These are phyloP conservation scores for Phialophora tarda DNA, from an alignment of 2,329 filamentous ascomycete species.

Conservation along the genomic window DNA sequence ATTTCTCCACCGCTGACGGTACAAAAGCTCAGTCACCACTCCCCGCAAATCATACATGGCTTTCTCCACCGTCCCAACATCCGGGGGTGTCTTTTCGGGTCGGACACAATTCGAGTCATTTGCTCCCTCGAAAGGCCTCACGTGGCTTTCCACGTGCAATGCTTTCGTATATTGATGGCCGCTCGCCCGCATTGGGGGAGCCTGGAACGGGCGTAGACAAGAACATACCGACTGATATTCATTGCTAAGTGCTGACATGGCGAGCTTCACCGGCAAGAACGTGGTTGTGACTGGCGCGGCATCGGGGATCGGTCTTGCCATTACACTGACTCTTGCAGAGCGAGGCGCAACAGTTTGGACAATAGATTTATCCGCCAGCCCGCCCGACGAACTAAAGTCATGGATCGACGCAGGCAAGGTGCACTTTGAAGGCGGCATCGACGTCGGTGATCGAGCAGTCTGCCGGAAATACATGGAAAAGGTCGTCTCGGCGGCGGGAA, in stretches of 20 bases:
- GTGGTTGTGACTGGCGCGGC: conserved; percentile 73
- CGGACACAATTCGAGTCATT: conserved; percentile 15
- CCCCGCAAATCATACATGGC: background rate
- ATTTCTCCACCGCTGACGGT: conserved; percentile 21
- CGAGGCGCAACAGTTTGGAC: conserved; percentile 27
- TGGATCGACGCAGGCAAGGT: conserved; percentile 27
- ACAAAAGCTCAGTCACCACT: conserved; percentile 22
- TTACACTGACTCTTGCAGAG: conserved; percentile 46
- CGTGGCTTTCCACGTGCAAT: background rate
- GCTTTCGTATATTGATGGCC: conserved; percentile 1
- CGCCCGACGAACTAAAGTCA: conserved; percentile 23
- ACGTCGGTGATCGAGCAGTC: conserved; percentile 14
- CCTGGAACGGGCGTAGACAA: background rate
- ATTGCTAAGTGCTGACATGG: conserved; percentile 5
- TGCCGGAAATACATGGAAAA: conserved; percentile 51
- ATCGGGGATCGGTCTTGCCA: conserved; percentile 65
- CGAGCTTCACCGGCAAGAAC: conserved; percentile 23
- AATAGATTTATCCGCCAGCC: conserved; percentile 19
- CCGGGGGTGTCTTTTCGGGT: background rate
- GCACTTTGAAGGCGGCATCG: conserved; percentile 28
- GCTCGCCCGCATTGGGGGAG: background rate
- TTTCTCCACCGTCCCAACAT: conserved; percentile 10
- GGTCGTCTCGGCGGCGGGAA: conserved; percentile 60
- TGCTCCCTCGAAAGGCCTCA: background rate
- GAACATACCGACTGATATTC: background rate